Conservation (phyloP, 768 basidiomycete genomes). For the Arthromyces matolae region DNA sequence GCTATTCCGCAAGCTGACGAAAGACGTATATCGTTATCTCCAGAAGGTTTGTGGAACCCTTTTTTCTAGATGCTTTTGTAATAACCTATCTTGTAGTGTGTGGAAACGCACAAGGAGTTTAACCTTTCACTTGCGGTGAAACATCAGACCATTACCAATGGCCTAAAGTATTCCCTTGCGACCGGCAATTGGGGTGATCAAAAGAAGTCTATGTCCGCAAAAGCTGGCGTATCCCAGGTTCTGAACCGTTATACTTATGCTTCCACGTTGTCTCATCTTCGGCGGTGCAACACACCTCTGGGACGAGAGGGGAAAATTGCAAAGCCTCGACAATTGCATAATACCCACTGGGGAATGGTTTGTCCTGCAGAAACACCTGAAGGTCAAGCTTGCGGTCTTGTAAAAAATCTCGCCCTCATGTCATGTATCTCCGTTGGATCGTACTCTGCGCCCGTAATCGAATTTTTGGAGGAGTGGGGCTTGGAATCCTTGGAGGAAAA, state of each 20-base stretch:
- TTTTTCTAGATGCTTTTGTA: conserved; percentile 8
- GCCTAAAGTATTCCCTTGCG: conserved; percentile 94
- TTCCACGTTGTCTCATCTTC: conserved; percentile 95
- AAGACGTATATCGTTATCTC: conserved; percentile 93
- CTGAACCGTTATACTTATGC: conserved; percentile 98
- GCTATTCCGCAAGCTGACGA: conserved; percentile 94
- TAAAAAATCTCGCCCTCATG: conserved; percentile 98
- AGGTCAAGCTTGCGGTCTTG: conserved; percentile 98
- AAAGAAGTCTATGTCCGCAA: conserved; percentile 96
- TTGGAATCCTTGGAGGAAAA: conserved; percentile 94
- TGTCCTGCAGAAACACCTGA: conserved; percentile 99
- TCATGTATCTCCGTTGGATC: conserved; percentile 97
- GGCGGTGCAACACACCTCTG: conserved; percentile 96
- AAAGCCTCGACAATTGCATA: conserved; percentile 97
- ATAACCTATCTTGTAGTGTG: conserved; percentile 59
- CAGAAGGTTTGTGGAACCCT: conserved; percentile 84
- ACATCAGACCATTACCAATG: conserved; percentile 96
- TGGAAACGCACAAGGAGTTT: conserved; percentile 95
- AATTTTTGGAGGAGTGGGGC: conserved; percentile 99
- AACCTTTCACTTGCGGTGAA: conserved; percentile 89
- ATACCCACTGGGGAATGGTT: conserved; percentile 99
- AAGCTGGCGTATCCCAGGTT: conserved; percentile 98
- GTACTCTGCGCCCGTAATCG: conserved; percentile 91
- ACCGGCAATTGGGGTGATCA: conserved; percentile 99
- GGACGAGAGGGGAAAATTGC: conserved; percentile 99